Conservation (phyloP, 2,329 filamentous ascomycete genomes). For the Aspergillus oerlinghausenensis region DNA sequence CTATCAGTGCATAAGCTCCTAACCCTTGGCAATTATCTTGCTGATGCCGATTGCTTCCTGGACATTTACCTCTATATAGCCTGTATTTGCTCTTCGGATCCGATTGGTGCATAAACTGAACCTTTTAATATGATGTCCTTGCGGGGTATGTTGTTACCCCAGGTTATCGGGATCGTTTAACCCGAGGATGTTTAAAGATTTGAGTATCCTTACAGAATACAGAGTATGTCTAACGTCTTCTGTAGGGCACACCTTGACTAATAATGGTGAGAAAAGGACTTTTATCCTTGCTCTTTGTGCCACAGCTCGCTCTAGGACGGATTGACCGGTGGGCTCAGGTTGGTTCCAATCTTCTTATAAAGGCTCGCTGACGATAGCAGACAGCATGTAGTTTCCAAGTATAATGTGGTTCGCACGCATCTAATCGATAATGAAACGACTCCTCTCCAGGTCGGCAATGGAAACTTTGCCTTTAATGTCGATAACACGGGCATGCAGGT, state of each 20-base stretch:
- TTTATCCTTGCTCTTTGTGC: background rate
- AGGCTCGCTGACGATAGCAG: background rate
- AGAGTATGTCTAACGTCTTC: background rate
- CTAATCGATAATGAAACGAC: constrained; percentile 12
- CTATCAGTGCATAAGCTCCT: too few species aligned
- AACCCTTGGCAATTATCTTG: too few species aligned
- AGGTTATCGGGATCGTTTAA: background rate
- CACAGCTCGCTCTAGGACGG: background rate
- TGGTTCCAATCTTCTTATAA: background rate
- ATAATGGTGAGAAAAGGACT: background rate
- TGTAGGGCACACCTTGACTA: background rate
- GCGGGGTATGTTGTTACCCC: background rate
- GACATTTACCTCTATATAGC: background rate
- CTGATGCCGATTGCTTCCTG: too few species aligned
- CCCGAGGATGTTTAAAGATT: background rate
- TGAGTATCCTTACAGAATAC: background rate
- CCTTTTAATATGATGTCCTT: background rate
- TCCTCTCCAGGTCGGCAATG: constrained; percentile 13
- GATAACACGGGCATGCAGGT: constrained; percentile 15
- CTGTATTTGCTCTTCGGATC: background rate
- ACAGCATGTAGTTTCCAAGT: constrained; percentile 6
- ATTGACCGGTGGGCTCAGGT: constrained; percentile 1
- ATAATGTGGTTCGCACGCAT: constrained; percentile 8
- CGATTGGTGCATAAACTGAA: background rate
- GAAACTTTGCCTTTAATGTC: constrained; percentile 13